Evolutionary conservation across 1,139 yeast genomes (phyloP).

Genomic region (Ogataea hybrid): DNA sequence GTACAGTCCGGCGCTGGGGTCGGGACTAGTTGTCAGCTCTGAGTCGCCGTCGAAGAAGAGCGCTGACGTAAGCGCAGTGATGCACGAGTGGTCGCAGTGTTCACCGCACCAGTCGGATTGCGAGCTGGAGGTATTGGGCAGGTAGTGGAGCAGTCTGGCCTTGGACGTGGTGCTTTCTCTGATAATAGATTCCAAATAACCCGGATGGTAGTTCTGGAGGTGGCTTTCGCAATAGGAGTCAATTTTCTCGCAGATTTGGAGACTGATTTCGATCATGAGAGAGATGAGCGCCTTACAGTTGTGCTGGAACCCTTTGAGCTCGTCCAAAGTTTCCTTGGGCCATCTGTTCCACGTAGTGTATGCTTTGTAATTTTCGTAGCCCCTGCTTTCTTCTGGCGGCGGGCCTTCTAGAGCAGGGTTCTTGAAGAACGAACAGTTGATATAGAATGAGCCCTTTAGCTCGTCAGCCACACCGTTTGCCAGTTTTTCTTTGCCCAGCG

Average conservation of each 20-base stretch:
- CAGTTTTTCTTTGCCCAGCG: conserved; percentile 58
- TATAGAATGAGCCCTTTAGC: conserved; percentile 58
- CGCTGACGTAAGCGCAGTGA: conserved; percentile 62
- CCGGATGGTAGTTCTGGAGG: conserved; percentile 34
- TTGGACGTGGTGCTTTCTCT: conserved; percentile 53
- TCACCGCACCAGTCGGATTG: conserved; percentile 59
- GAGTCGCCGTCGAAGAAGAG: conserved; percentile 44
- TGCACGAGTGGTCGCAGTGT: conserved; percentile 61
- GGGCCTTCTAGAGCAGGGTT: conserved; percentile 48
- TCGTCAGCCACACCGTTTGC: conserved; percentile 43
- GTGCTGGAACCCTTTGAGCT: conserved; percentile 32
- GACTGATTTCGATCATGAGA: conserved; percentile 51
- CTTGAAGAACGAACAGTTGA: conserved; percentile 56
- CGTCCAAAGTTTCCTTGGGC: conserved; percentile 39
- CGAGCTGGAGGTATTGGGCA: conserved; percentile 13
- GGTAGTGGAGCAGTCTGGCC: conserved; percentile 57
- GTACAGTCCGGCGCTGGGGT: conserved; percentile 50
- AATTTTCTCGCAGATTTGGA: conserved; percentile 51
- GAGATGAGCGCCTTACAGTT: conserved; percentile 42
- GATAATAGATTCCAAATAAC: conserved; percentile 47
- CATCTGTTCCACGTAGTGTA: conserved; percentile 55
- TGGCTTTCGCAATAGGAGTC: conserved; percentile 41
- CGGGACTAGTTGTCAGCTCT: conserved; percentile 39
- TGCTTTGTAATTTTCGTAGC: conserved; percentile 38
- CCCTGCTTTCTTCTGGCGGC: conserved; percentile 32